Percentiles rank a stretch among this genome's conserved stretches.
These are phyloP conservation scores for Ophiocordyceps sinensis DNA, from an alignment of 2,329 filamentous ascomycete genomes.

Conservation along the genomic window DNA sequence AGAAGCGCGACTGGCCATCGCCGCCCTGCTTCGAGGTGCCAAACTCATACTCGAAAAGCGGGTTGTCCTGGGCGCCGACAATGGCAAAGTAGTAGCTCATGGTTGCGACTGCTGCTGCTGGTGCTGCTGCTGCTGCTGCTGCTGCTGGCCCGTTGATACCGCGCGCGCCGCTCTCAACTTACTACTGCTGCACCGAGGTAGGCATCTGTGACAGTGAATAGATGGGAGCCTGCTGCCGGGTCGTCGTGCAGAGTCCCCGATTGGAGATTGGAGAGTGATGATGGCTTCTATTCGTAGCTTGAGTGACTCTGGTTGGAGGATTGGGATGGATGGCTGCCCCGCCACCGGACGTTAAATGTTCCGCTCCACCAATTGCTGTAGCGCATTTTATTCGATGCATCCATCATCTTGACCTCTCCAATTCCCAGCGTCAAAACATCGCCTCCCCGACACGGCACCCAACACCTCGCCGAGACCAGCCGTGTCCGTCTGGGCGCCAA, in stretches of 20 bases:
- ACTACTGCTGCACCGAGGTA: not conserved
- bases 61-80: conserved; percentile 87
- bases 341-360: conserved; percentile 11
- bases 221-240: too few relatives aligned
- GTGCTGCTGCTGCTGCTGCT: not conserved
- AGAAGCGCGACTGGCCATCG: conserved; percentile 81
- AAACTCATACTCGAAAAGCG: conserved; percentile 93
- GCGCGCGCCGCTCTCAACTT: not conserved
- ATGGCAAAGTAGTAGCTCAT: conserved; percentile 99
- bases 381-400: not conserved
- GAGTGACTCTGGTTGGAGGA: too few relatives aligned
- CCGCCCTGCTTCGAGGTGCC: conserved; percentile 92
- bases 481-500: not conserved
- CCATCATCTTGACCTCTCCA: not conserved
- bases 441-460: not conserved
- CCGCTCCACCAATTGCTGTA: conserved; percentile 10
- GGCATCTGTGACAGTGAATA: not conserved
- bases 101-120: conserved; percentile 1
- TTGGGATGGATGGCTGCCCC: not conserved
- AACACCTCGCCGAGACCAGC: not conserved
- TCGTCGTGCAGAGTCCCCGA: too few relatives aligned
- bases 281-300: too few relatives aligned
- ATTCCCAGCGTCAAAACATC: not conserved
- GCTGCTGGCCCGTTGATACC: not conserved
- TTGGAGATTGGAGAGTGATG: too few relatives aligned